Percentiles rank a stretch among this genome's conserved stretches.
phyloP scores from a whole-genome alignment of 176 grass and related monocot species.

The Eragrostis curvula region DNA sequence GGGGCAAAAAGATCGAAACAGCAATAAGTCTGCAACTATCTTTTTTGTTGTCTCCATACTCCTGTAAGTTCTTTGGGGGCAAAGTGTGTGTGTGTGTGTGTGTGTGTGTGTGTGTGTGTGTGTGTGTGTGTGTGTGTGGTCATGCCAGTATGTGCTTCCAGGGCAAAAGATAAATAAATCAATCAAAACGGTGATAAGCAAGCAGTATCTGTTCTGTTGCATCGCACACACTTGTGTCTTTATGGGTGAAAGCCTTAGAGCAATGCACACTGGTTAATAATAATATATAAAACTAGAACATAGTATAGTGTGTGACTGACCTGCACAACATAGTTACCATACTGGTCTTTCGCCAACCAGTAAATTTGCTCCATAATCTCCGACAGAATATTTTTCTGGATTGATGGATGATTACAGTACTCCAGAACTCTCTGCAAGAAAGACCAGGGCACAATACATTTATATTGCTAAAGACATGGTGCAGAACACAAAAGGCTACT shows the following conservation, averaged over 20 bases:
- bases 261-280: not conserved
- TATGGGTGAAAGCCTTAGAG: not conserved
- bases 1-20: no score
- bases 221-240: no score
- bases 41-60: no score
- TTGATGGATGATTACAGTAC: not conserved
- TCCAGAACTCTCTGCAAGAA: conserved; percentile 13
- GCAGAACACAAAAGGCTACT: not conserved
- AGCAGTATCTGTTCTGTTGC: no score
- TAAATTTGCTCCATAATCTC: conserved; percentile 21
- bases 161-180: not conserved
- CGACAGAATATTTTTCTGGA: not conserved
- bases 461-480: not conserved
- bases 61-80: no score
- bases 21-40: no score
- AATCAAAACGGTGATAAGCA: not conserved
- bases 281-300: not conserved
- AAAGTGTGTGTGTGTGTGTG: no score
- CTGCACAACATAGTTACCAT: conserved; percentile 30
- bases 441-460: not conserved
- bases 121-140: no score
- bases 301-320: not conserved
- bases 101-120: no score
- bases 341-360: not conserved
- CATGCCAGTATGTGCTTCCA: not conserved